A percentile compares a stretch with the other conserved stretches of the same genome.
Evolutionary conservation across 257 asterid species (phyloP).

Genomic region (Lycium barbarum): DNA sequence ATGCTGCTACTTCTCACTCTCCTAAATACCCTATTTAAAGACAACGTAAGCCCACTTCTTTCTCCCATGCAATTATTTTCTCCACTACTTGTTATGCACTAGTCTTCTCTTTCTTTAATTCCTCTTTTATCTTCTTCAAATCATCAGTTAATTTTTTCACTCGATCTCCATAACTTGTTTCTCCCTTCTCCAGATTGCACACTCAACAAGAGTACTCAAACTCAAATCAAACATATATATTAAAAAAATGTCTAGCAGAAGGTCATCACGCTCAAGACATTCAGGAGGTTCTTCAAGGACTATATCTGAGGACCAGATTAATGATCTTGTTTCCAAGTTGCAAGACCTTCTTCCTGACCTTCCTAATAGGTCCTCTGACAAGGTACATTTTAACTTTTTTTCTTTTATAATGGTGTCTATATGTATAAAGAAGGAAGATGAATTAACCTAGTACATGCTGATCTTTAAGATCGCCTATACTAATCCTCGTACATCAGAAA

Average conservation of each 20-base stretch:
- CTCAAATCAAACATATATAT: neutral
- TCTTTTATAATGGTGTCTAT: neutral
- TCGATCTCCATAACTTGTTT: neutral
- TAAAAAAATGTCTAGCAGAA: conserved; percentile 51
- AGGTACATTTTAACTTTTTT: conserved; percentile 33
- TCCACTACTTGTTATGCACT: neutral
- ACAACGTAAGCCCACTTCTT: conserved; percentile 35
- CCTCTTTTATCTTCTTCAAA: neutral
- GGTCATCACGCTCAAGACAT: conserved; percentile 46
- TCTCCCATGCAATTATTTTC: conserved; percentile 39
- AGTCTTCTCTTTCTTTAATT: neutral
- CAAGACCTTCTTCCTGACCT: conserved; percentile 59
- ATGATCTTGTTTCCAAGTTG: conserved; percentile 53
- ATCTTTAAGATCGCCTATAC: neutral
- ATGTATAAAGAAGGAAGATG: neutral
- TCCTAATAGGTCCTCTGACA: conserved; percentile 40
- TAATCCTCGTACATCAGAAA: neutral
- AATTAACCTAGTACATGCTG: neutral
- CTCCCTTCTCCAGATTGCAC: neutral
- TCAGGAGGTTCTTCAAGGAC: conserved; percentile 42
- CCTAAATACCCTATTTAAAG: conserved; percentile 43
- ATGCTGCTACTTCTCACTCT: neutral
- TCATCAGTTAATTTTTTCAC: neutral
- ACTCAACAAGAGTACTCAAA: too few species aligned
- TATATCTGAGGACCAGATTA: conserved; percentile 49